Evolutionary conservation across 73 alveolate genomes (phyloP).

Genomic region (Stentor coeruleus): DNA sequence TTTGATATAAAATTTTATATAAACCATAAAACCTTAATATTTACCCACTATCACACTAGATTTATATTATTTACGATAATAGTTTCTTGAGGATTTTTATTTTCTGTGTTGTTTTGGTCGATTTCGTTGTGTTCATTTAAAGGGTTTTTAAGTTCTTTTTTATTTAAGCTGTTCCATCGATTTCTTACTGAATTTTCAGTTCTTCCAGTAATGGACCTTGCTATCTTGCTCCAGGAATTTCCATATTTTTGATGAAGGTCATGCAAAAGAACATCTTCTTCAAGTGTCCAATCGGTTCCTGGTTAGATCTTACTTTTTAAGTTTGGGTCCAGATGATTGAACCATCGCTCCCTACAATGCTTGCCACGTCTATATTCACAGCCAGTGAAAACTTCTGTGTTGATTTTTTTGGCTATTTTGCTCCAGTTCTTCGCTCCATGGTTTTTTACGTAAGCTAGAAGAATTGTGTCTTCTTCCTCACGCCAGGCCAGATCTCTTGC

Average conservation of each 20-base stretch:
- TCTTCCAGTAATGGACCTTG: slow-evolving; percentile 12
- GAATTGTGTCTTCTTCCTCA: not conserved
- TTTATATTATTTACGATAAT: too few relatives aligned
- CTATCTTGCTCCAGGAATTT: slow-evolving; percentile 24
- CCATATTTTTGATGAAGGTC: not conserved
- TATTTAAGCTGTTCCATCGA: not conserved
- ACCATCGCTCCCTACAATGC: slow-evolving; percentile 87
- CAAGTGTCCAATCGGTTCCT: not conserved
- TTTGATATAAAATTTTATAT: too few relatives aligned
- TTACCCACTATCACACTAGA: too few relatives aligned
- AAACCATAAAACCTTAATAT: too few relatives aligned
- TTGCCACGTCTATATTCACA: slow-evolving; percentile 61
- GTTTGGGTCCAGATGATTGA: slow-evolving; percentile 71
- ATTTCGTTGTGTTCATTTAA: too few relatives aligned
- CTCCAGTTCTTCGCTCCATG: not conserved
- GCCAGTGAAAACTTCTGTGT: not conserved
- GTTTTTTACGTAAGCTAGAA: not conserved
- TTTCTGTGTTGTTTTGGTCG: too few relatives aligned
- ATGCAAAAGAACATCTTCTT: not conserved
- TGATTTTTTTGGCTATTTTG: slow-evolving; percentile 5
- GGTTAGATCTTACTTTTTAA: slow-evolving; percentile 33
- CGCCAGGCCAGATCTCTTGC: not conserved
- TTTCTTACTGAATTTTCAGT: not conserved
- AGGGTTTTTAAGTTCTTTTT: too few relatives aligned
- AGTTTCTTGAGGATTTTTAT: too few relatives aligned